These are phyloP conservation scores for Neocallimastix lanati DNA, from an alignment of 192 early-diverging fungal genomes.

Conservation along the genomic window DNA sequence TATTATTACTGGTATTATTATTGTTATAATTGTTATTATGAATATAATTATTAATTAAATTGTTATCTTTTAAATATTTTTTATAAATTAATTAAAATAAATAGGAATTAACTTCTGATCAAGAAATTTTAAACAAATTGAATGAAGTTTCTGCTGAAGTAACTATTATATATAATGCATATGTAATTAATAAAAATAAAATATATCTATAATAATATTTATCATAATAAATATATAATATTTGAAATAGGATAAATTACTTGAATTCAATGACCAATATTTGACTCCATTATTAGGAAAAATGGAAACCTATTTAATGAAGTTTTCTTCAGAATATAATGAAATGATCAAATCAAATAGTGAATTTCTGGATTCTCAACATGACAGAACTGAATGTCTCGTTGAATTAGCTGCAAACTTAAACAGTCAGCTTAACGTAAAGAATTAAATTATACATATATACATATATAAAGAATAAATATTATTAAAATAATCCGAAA, in stretches of 20 bases:
- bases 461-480: no score
- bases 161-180: no score
- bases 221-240: no score
- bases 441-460: no score
- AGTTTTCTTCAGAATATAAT: background rate
- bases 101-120: background rate
- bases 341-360: background rate
- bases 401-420: background rate
- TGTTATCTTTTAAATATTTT: no score
- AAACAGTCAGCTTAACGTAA: background rate
- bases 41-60: no score
- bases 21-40: no score
- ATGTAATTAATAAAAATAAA: no score
- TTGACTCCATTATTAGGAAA: background rate
- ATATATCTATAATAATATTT: no score
- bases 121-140: background rate
- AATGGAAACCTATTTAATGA: background rate
- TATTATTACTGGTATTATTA: no score
- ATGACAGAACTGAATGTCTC: background rate
- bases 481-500: no score
- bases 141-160: background rate
- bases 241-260: background rate
- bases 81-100: no score
- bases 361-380: background rate
- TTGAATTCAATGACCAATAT: background rate